phyloP scores from a whole-genome alignment of 2,329 filamentous ascomycete species.

The Trichoderma polysporum region DNA sequence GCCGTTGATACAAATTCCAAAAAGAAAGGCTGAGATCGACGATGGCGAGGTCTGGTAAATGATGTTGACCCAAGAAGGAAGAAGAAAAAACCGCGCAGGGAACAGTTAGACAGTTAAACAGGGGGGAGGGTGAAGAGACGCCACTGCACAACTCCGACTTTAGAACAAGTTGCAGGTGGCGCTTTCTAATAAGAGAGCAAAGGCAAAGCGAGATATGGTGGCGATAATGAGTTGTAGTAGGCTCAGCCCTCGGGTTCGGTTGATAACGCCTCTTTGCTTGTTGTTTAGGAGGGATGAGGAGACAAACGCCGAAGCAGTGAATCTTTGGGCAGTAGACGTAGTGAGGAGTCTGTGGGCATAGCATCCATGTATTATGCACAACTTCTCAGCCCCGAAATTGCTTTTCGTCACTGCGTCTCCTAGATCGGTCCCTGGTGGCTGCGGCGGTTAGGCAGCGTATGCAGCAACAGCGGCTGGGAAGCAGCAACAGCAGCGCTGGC shows the following conservation, averaged over 20 bases:
- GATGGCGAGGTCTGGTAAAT: neutral
- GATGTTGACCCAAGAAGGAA: neutral
- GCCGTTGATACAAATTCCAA: neutral
- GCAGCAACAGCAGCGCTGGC: constrained; percentile 7
- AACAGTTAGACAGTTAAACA: neutral
- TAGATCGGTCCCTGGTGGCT: constrained; percentile 8
- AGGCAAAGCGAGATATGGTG: neutral
- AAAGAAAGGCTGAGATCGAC: neutral
- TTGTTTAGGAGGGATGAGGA: neutral
- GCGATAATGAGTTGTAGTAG: neutral
- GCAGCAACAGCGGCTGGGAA: neutral
- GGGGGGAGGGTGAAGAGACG: neutral
- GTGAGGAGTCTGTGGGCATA: constrained; percentile 11
- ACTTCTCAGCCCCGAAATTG: neutral
- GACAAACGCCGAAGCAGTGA: neutral
- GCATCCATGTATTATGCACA: neutral
- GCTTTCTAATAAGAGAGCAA: neutral
- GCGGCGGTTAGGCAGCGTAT: constrained; percentile 6
- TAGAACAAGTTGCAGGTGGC: neutral
- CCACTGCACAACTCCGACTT: neutral
- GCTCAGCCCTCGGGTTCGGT: neutral
- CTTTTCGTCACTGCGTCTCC: constrained; percentile 10
- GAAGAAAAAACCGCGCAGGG: neutral
- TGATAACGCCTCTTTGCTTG: neutral
- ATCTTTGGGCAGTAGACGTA: neutral